Evolutionary conservation across 805 yeast species (phyloP), one percentile per base, ranked within the genome.

Genomic region (Candida schatavii): DNA sequence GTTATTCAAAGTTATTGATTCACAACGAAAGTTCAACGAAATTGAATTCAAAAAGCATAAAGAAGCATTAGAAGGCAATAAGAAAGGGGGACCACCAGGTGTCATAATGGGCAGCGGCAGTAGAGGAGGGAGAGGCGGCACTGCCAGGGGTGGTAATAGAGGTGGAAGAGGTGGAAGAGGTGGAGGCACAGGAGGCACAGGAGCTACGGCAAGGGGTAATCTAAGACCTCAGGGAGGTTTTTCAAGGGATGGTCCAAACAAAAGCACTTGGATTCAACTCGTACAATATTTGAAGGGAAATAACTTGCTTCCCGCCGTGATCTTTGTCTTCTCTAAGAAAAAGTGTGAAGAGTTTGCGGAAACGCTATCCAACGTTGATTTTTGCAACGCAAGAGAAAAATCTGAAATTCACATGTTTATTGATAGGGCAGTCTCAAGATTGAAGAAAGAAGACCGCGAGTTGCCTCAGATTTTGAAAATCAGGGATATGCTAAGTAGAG

Each of bases 371-470:
- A 78, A 88, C 17, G 66, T 88, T 26, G 89, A 89, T 53, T 87
- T 88, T 61, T 85, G 95, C 56, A 81, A 75, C 39, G 84, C 85
- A n/a, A 80, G 75, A 45, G 98, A 93, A 55, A 83, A 85, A 50
- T 85, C 96, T 0, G 96, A 88, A 53, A 85, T 93, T 45, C 95
- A 86, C 59, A 85, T 91, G 89, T 90, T 91, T 53, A 81, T 93
- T 46, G 97, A 91, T 52, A 80, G 81, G 49, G 95, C 98, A 0
- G 85, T 90, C 19, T 75, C 90, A 0, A 76, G 99, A 43, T 76
- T 88, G 59, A 88, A 87, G 54, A 85, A 82, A 52, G 99, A 93
- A 55, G 99, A 93, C 59, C 75, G 98, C 47, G 91, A 85, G 43
- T 70, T 93, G 37, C 98, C 99, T 1, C 99, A 93, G 64, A 91